Evolutionary conservation across 768 basidiomycete species (phyloP).

Genomic region (Gloeostereum incarnatum): DNA sequence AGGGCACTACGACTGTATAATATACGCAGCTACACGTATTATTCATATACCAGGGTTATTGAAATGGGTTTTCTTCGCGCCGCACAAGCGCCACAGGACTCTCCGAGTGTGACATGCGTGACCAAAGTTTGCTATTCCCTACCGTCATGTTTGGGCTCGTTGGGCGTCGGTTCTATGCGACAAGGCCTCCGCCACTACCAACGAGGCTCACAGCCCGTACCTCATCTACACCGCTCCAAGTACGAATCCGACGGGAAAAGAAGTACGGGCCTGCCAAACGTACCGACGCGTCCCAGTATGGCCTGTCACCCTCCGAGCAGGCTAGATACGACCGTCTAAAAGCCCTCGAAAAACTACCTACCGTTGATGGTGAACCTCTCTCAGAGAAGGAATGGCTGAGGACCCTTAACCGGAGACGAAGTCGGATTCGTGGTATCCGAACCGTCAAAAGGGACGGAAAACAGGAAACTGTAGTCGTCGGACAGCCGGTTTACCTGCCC

Average conservation of each 20-base stretch:
- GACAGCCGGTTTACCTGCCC: slow-evolving; percentile 81
- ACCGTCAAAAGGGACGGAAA: slow-evolving; percentile 28
- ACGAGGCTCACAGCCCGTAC: slow-evolving; percentile 48
- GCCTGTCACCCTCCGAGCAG: slow-evolving; percentile 59
- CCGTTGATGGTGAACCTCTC: slow-evolving; percentile 19
- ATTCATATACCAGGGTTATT: no score
- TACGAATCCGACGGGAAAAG: slow-evolving; percentile 59
- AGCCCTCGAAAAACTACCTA: slow-evolving; percentile 40
- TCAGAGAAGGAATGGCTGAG: slow-evolving; percentile 53
- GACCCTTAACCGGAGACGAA: slow-evolving; percentile 44
- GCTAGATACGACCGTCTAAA: slow-evolving; percentile 50
- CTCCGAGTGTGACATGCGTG: no score
- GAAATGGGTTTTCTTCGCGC: no score
- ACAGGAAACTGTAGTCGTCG: slow-evolving; percentile 49
- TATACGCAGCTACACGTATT: no score
- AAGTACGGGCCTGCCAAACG: slow-evolving; percentile 26
- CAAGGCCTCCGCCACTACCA: no score
- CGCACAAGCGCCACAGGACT: no score
- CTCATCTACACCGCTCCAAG: slow-evolving; percentile 64
- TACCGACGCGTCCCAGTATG: slow-evolving; percentile 40
- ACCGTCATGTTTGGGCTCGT: no score
- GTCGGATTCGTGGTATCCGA: slow-evolving; percentile 59
- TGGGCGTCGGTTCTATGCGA: no score
- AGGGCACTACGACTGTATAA: no score
- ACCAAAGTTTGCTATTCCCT: no score